Conservation (phyloP, 2,329 filamentous ascomycete species). For the Stachybotrys elegans region DNA sequence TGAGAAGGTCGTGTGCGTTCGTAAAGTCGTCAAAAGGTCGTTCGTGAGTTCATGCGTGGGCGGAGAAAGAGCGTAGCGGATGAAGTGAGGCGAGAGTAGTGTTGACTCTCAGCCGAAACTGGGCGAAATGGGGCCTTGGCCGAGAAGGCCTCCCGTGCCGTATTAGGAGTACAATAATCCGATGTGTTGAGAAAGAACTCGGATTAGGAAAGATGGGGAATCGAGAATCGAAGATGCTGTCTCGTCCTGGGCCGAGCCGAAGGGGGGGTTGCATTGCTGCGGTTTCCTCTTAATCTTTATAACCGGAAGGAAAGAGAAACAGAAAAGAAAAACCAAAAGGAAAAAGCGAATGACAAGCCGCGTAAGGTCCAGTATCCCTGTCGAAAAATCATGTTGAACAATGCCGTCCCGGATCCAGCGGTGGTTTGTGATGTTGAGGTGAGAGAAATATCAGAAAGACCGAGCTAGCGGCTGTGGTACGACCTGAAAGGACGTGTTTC, state of each 20-base stretch:
- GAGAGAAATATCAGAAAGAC: slow-evolving; percentile 36
- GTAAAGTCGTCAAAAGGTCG: slow-evolving; percentile 36
- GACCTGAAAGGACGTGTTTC: slow-evolving; percentile 28
- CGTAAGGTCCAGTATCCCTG: slow-evolving; percentile 41
- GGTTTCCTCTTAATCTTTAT: slow-evolving; percentile 51
- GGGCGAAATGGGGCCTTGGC: slow-evolving; percentile 17
- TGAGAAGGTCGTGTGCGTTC: slow-evolving; percentile 29
- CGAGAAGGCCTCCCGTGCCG: slow-evolving; percentile 22
- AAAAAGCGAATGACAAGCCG: slow-evolving; percentile 34
- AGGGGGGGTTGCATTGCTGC: slow-evolving; percentile 62
- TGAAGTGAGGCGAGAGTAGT: slow-evolving; percentile 35
- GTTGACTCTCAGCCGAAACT: no score
- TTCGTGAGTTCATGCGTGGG: slow-evolving; percentile 31
- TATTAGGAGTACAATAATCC: slow-evolving; percentile 13
- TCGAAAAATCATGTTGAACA: slow-evolving; percentile 49
- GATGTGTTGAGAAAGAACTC: slow-evolving; percentile 9
- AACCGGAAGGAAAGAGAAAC: slow-evolving; percentile 19
- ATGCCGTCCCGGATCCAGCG: slow-evolving; percentile 50
- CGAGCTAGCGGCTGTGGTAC: slow-evolving; percentile 43
- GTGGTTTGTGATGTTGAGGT: slow-evolving; percentile 38
- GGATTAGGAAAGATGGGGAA: slow-evolving; percentile 17
- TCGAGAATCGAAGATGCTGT: slow-evolving; percentile 38
- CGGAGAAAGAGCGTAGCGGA: slow-evolving; percentile 31
- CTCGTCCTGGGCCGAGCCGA: slow-evolving; percentile 43
- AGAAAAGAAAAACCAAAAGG: slow-evolving; percentile 22